Evolutionary conservation across 1,284 basidiomycete genomes (phyloP).

Genomic region (Rhodotorula sp.): DNA sequence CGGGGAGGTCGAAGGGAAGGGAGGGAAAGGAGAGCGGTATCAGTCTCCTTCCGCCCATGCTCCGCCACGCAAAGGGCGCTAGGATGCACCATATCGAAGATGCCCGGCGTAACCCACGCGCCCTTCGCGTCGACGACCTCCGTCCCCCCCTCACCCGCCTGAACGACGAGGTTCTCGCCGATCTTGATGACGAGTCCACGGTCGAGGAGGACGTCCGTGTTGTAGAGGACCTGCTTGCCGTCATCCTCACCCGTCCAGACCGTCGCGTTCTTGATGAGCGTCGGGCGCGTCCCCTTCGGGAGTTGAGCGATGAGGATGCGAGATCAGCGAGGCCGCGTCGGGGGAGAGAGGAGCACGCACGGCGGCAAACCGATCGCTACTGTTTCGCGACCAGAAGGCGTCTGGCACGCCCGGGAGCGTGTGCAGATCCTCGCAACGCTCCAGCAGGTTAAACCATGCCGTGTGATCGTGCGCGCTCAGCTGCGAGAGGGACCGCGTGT

Average conservation of each 20-base stretch:
- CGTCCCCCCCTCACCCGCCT: background rate
- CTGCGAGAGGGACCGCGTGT: background rate
- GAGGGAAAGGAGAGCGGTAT: no score
- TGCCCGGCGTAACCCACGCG: conserved; percentile 56
- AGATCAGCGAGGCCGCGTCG: background rate
- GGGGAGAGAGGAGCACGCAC: background rate
- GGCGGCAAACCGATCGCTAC: conserved; percentile 13
- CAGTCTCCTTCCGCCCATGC: no score
- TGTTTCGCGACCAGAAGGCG: background rate
- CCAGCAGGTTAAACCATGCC: conserved; percentile 5
- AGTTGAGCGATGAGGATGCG: background rate
- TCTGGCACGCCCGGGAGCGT: conserved; percentile 12
- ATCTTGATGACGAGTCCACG: conserved; percentile 56
- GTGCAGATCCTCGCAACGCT: conserved; percentile 18
- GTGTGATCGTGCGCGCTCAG: background rate
- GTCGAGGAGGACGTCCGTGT: conserved; percentile 53
- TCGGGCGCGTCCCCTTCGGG: conserved; percentile 15
- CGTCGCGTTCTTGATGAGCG: conserved; percentile 70
- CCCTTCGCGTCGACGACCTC: conserved; percentile 52
- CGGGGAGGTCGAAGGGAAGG: background rate
- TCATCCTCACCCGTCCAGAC: conserved; percentile 75
- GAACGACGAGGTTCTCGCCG: conserved; percentile 45
- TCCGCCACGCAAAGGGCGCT: no score
- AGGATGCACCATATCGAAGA: conserved; percentile 42
- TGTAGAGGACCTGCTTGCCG: conserved; percentile 65